These are phyloP conservation scores for Pseudocercospora crystallina DNA, from an alignment of 2,329 filamentous ascomycete genomes.

Conservation along the genomic window DNA sequence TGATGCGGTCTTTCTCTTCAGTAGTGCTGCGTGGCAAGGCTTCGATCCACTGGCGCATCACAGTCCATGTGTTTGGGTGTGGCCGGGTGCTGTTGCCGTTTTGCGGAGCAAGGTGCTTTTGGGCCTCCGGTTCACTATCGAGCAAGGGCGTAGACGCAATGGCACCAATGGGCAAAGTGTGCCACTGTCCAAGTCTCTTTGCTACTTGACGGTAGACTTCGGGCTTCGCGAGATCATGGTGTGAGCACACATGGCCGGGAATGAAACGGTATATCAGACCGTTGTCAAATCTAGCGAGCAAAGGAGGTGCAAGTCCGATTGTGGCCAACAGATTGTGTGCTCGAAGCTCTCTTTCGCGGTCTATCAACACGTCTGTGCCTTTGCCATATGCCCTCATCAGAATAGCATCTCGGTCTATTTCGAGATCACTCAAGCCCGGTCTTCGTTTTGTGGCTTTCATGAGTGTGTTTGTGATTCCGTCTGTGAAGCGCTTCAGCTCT, in stretches of 20 bases:
- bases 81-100: slow-evolving; percentile 58
- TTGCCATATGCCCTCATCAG: slow-evolving; percentile 91
- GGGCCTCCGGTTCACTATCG: slow-evolving; percentile 20
- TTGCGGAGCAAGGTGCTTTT: slow-evolving; percentile 25
- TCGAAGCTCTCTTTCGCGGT: slow-evolving; percentile 69
- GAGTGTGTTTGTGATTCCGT: slow-evolving; percentile 96
- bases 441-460: slow-evolving; percentile 73
- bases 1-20: slow-evolving; percentile 66
- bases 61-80: slow-evolving; percentile 87
- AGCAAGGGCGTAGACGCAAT: slow-evolving; percentile 42
- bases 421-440: slow-evolving; percentile 68
- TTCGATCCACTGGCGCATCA: slow-evolving; percentile 92
- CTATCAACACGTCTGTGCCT: slow-evolving; percentile 91
- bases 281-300: slow-evolving; percentile 91
- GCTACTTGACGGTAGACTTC: slow-evolving; percentile 82
- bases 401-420: slow-evolving; percentile 80
- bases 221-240: slow-evolving; percentile 74
- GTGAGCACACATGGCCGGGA: slow-evolving; percentile 73
- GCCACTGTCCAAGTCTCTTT: slow-evolving; percentile 85
- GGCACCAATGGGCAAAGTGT: slow-evolving; percentile 61
- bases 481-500: slow-evolving; percentile 87
- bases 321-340: slow-evolving; percentile 84
- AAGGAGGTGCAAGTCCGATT: slow-evolving; percentile 76
- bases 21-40: slow-evolving; percentile 75
- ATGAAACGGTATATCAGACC: slow-evolving; percentile 94